Evolutionary conservation across 1,284 basidiomycete species (phyloP).

Genomic region (Inonotus hispidus): DNA sequence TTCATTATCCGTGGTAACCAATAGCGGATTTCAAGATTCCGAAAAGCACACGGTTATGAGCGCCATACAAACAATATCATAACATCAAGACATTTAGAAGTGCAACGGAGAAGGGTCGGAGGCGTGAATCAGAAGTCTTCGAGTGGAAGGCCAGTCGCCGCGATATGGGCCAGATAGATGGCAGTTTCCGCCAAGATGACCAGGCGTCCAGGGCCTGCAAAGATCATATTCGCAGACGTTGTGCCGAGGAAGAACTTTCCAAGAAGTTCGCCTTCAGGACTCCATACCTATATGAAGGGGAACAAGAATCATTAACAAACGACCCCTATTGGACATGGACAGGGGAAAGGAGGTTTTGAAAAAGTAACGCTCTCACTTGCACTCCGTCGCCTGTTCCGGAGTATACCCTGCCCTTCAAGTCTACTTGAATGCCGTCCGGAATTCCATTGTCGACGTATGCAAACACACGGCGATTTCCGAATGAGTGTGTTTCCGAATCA

Average conservation of each 20-base stretch:
- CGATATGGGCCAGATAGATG: constrained; percentile 58
- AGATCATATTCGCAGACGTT: constrained; percentile 59
- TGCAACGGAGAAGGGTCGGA: background rate
- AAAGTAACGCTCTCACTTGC: constrained; percentile 38
- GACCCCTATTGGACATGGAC: background rate
- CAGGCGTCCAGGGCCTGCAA: constrained; percentile 57
- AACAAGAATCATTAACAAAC: background rate
- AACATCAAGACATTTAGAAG: background rate
- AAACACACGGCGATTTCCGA: constrained; percentile 64
- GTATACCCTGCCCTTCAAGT: constrained; percentile 64
- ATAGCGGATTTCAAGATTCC: background rate
- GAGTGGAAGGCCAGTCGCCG: constrained; percentile 28
- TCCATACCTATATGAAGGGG: constrained; percentile 50
- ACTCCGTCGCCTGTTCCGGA: constrained; percentile 69
- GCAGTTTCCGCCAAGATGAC: constrained; percentile 66
- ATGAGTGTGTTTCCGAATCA: constrained; percentile 47
- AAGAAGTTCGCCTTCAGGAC: constrained; percentile 53
- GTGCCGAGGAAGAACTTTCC: constrained; percentile 70
- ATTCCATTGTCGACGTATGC: constrained; percentile 64
- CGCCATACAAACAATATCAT: background rate
- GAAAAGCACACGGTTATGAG: background rate
- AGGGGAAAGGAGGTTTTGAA: background rate
- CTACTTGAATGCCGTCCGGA: constrained; percentile 55
- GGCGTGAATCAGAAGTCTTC: constrained; percentile 4
- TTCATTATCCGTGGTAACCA: background rate